Percentiles rank a stretch among this genome's conserved stretches.
These are phyloP conservation scores for Diplotaxis tenuifolia DNA, from an alignment of 345 rosid species.

Conservation along the genomic window DNA sequence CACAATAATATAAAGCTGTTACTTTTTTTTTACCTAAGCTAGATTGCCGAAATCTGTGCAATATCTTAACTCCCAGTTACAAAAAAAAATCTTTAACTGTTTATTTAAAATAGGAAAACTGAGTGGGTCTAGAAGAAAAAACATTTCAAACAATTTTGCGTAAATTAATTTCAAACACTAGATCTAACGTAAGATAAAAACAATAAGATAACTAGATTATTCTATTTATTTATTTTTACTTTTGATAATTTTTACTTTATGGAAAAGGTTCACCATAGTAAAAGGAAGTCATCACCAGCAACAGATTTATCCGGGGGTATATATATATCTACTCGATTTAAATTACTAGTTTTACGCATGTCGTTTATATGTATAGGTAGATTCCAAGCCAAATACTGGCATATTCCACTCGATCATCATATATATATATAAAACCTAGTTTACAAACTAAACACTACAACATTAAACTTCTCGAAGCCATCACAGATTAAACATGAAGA, in stretches of 20 bases:
- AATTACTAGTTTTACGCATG: neutral
- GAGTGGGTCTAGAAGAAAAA: no score
- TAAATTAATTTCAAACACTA: no score
- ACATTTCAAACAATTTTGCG: no score
- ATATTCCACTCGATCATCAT: neutral
- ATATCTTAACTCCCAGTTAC: neutral
- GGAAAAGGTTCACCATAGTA: no score
- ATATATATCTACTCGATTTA: neutral
- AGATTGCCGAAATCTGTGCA: neutral
- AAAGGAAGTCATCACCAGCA: no score
- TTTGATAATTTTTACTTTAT: no score
- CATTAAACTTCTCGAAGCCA: neutral
- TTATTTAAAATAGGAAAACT: no score
- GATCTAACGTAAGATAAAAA: no score
- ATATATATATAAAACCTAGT: neutral
- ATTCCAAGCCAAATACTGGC: neutral
- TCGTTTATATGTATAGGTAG: neutral
- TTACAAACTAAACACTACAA: neutral
- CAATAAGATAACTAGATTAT: no score
- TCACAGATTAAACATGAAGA: conserved; percentile 8
- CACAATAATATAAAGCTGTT: neutral
- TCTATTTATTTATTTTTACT: no score
- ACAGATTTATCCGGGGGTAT: neutral
- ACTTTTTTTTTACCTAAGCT: neutral
- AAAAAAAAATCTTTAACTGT: no score